Percentiles rank a stretch among this genome's conserved stretches.
Evolutionary conservation across 1,284 basidiomycete species (phyloP).

Genomic region (Xerocomus amazonicus): DNA sequence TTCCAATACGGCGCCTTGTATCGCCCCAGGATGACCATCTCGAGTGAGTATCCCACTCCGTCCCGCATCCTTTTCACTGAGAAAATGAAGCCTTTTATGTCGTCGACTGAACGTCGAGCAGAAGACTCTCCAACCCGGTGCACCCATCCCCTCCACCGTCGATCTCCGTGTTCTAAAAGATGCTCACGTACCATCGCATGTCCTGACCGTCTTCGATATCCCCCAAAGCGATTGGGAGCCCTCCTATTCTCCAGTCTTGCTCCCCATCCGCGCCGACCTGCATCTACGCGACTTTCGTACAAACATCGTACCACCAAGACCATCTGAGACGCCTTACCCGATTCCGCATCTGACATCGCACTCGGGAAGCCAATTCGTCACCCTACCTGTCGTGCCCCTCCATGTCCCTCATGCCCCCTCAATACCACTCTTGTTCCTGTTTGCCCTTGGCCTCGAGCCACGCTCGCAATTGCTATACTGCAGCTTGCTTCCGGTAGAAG

Average conservation of each 20-base stretch:
- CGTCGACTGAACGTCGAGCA: slow-evolving; percentile 45
- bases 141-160: slow-evolving; percentile 37
- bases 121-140: slow-evolving; percentile 24
- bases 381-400: slow-evolving; percentile 33
- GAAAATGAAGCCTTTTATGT: slow-evolving; percentile 40
- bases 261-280: slow-evolving; percentile 44
- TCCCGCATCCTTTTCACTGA: slow-evolving; percentile 7
- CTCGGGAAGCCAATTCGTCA: slow-evolving; percentile 19
- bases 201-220: slow-evolving; percentile 42
- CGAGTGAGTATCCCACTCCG: slow-evolving; percentile 34
- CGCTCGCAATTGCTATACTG: slow-evolving; percentile 35
- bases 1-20: slow-evolving; percentile 22
- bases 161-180: slow-evolving; percentile 41
- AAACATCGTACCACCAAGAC: slow-evolving; percentile 34
- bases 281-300: slow-evolving; percentile 42
- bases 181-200: slow-evolving; percentile 46
- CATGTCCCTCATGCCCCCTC: slow-evolving; percentile 33
- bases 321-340: slow-evolving; percentile 34
- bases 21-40: slow-evolving; percentile 35
- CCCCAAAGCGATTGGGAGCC: slow-evolving; percentile 32
- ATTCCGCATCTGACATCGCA: slow-evolving; percentile 25
- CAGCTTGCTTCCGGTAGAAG: slow-evolving; percentile 38
- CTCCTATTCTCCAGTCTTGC: slow-evolving; percentile 38
- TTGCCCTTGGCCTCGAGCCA: slow-evolving; percentile 32
- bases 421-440: slow-evolving; percentile 32